Conservation (phyloP, 306 rosid species). For the Cucurbita pepo region DNA sequence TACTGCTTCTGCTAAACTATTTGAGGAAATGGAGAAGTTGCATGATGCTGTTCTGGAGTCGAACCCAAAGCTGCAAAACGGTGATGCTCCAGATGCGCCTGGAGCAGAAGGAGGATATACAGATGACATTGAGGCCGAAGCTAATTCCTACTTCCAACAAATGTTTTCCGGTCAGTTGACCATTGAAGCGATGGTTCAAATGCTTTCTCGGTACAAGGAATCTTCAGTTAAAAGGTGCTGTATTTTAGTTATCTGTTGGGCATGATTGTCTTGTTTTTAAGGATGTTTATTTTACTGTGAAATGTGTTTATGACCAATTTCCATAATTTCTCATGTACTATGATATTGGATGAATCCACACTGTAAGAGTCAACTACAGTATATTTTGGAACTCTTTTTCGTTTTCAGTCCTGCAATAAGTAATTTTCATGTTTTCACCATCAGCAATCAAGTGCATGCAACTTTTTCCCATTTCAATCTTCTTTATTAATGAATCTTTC, state of each 20-base stretch:
- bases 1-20: conserved; percentile 35
- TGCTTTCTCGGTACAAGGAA: conserved; percentile 71
- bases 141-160: conserved; percentile 72
- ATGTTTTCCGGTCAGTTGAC: conserved; percentile 81
- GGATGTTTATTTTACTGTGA: not conserved
- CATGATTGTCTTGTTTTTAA: not conserved
- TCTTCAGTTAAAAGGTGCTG: conserved; percentile 67
- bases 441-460: not conserved
- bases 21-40: conserved; percentile 84
- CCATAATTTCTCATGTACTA: not conserved
- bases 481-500: not conserved
- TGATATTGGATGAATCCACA: not conserved
- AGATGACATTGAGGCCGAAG: conserved; percentile 76
- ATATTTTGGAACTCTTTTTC: not conserved
- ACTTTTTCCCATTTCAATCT: not conserved
- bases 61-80: conserved; percentile 61
- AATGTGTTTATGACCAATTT: not conserved
- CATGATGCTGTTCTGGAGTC: conserved; percentile 39
- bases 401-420: not conserved
- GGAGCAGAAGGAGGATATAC: conserved; percentile 62
- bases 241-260: conserved; percentile 3
- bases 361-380: not conserved
- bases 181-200: conserved; percentile 67
- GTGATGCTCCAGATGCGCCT: conserved; percentile 48
- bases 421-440: not conserved